Evolutionary conservation across 768 basidiomycete species (phyloP).

Genomic region (Leucocoprinus birnbaumii): DNA sequence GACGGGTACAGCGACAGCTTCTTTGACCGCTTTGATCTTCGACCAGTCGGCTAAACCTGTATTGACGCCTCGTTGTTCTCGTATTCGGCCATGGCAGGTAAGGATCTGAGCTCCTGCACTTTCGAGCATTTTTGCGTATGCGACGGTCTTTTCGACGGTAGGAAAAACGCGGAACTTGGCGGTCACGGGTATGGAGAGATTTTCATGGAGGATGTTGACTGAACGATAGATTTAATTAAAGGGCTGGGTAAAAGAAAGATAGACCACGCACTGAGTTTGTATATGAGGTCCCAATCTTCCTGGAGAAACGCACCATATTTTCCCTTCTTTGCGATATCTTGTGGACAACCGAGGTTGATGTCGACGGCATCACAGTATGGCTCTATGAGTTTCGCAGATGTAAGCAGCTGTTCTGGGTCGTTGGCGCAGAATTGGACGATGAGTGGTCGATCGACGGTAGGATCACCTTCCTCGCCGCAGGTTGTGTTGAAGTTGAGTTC

Average conservation of each 20-base stretch:
- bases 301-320: conserved; percentile 89
- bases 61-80: conserved; percentile 89
- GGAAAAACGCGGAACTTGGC: conserved; percentile 95
- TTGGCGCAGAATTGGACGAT: conserved; percentile 96
- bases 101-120: conserved; percentile 92
- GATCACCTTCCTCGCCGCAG: conserved; percentile 80
- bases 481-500: conserved; percentile 66
- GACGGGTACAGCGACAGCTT: conserved; percentile 87
- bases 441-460: conserved; percentile 72
- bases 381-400: conserved; percentile 75
- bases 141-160: conserved; percentile 81
- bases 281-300: conserved; percentile 93
- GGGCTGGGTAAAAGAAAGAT: background rate
- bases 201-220: conserved; percentile 86
- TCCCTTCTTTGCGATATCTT: conserved; percentile 89
- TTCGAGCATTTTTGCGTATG: conserved; percentile 96
- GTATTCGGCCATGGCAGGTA: conserved; percentile 87
- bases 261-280: conserved; percentile 59
- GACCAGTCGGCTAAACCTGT: conserved; percentile 85
- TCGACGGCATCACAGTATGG: conserved; percentile 89
- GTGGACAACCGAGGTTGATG: conserved; percentile 92
- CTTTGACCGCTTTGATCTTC: conserved; percentile 88
- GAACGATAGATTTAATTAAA: background rate
- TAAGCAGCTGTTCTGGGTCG: conserved; percentile 73
- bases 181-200: conserved; percentile 89